A percentile compares a stretch with the other conserved stretches of the same genome.
These are phyloP conservation scores for Phytophthora chlamydospora DNA, from an alignment of 352 stramenopile genomes.

Conservation along the genomic window DNA sequence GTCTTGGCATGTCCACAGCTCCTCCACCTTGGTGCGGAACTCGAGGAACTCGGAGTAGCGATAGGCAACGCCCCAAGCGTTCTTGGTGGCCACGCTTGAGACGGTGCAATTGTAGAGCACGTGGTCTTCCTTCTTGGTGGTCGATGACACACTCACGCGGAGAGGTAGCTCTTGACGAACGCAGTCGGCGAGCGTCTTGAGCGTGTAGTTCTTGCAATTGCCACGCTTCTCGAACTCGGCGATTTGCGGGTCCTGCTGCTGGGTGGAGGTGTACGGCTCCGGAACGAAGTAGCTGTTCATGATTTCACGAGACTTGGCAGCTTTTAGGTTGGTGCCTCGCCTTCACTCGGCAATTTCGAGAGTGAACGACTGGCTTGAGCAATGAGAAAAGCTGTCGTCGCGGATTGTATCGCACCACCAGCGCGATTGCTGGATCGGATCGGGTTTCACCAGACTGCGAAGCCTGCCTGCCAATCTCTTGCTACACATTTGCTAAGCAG, in stretches of 20 bases:
- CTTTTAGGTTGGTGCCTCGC: not conserved
- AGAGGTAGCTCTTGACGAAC: slow-evolving; percentile 56
- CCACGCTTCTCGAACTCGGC: slow-evolving; percentile 31
- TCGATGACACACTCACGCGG: slow-evolving; percentile 46
- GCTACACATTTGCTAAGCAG: slow-evolving; percentile 1
- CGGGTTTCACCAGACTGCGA: slow-evolving; percentile 16
- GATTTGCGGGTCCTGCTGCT: slow-evolving; percentile 25
- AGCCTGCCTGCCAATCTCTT: slow-evolving; percentile 1
- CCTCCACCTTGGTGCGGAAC: slow-evolving; percentile 61
- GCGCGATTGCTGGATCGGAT: slow-evolving; percentile 14
- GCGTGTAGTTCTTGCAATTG: slow-evolving; percentile 52
- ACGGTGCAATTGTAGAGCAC: slow-evolving; percentile 60
- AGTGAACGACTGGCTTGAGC: slow-evolving; percentile 27
- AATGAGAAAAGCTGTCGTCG: slow-evolving; percentile 16
- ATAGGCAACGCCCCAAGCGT: slow-evolving; percentile 58
- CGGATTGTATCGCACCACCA: slow-evolving; percentile 4
- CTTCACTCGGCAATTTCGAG: slow-evolving; percentile 19
- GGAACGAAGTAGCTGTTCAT: slow-evolving; percentile 44
- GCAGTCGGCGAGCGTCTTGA: slow-evolving; percentile 52
- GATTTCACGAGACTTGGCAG: not conserved
- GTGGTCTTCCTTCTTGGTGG: slow-evolving; percentile 52
- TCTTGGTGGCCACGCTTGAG: slow-evolving; percentile 54
- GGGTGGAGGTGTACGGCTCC: slow-evolving; percentile 27
- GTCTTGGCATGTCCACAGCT: slow-evolving; percentile 59
- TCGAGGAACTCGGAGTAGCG: slow-evolving; percentile 70